Evolutionary conservation across 768 basidiomycete species (phyloP), one percentile per base, ranked within the genome.

Genomic region (Amanita rubescens): DNA sequence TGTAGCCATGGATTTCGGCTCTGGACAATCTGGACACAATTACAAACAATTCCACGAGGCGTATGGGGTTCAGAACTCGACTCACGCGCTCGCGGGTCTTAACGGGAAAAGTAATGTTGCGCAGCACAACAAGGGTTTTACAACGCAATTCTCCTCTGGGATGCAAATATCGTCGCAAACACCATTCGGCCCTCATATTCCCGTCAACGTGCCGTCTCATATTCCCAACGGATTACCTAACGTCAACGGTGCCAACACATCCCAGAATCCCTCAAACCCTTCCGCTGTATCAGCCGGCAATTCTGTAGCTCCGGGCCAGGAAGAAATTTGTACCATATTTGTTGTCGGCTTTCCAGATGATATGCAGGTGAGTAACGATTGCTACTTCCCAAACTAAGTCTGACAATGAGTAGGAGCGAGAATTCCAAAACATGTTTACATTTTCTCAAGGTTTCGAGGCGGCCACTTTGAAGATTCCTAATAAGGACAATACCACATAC

Each of bases 391-490:
- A 15, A 42, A 17, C 53, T 49, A 55, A 38, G 57, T 55, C 60
- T 58, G 49, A 57, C 62, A 61, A 53, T 58, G 57, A 49, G 3
- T 60, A 97, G 94, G 96, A 98, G 74, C 92, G 96, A 27, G 96
- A 99, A 71, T 99, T 98, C 69, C 92, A 95, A 68, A 97, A 97
- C 66, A 95, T 99, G 89, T 99, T 99, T 67, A 92, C 94, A 7
- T 99, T 99, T 63, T 92, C 90, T 3, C 72, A 80, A 1, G 96
- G 94, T 10, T 99, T 98, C 62, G 96, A 98, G 67, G 96, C 94
- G 20, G 95, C 96, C 7, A 96, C 94, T 5, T 78, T 99, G 60
- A 99, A 97, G 78, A 92, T 95, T 55, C 96, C 96, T 1, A 91
- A 92, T 74, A 87, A 93, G 70, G 90, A 93, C 62, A 85, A 81